Evolutionary conservation across 495 filamentous ascomycete species (phyloP), one percentile per base, ranked within the genome.

Genomic region (Penicillium goetzii): DNA sequence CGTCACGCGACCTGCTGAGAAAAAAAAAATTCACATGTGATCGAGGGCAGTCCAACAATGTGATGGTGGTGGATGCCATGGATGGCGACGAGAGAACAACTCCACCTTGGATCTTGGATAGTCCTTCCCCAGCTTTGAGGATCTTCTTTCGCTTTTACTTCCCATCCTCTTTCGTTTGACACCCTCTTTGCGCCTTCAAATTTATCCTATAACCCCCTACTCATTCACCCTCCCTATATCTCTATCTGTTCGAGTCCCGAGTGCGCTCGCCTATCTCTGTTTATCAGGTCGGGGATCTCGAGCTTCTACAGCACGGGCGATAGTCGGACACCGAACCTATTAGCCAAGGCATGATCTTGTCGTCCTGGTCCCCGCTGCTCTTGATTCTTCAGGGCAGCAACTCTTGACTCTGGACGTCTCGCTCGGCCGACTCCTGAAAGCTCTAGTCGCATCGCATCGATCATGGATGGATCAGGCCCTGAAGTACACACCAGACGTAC

Each of bases 1-100:
- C 76, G 73, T 76, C 74, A 78, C 74, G 74, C 74, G 74, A 78
- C 71, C 70, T 19, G 57, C 36, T 4, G 8, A 34, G 33, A 34
- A 15, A 45, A 33, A 26, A 43, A 65, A 68, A 67, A 74, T 80
- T 76, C 61, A 72, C 78, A 80, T 80, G 78, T 80, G 78, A 80
- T 79, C 60, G 59, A 55, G 28, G 30, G 33, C 50, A 26, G 21
- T 51, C 47, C 58, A 45, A 25, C 49, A 38, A 58, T 59, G 56
- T 28, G 40, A 38, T 19, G 26, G 50, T n/a, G 38, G 33, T 21
- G 5, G 32, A 33, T 21, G 40, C 28, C 26, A 21, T 21, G 5
- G 32, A 33, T 21, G 40, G 41, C 26, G 17, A 58, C 33, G 43
- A 63, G 26, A 34, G 58, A 60, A 55, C 60, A 63, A 63, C 68